Base-by-base conservation (phyloP, 345 rosid species). In the Clarkia xantiana region DNA sequence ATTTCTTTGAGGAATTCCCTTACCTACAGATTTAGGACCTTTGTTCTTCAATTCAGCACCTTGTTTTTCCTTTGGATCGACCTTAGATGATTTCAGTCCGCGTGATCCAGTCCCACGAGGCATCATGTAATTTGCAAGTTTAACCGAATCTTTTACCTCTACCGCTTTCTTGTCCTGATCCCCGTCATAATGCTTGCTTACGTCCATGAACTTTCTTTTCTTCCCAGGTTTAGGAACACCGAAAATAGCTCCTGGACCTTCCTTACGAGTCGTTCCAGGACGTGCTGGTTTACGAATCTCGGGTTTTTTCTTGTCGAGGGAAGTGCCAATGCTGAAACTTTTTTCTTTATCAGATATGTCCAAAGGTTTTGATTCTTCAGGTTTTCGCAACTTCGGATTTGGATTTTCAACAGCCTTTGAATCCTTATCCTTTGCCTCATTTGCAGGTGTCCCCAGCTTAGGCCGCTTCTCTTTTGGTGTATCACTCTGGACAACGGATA, bases 221-320 rank as follows among this genome's bases (percentile, higher is more conserved):
- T 88, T 93, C 57, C 99, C 97, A 56, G 97, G 99, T 67, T 82
- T 87, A 43, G 99, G 99, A 59, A 93, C 82, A 44, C 99, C 99
- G 60, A 82, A 77, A 53, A 78, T 52, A 55, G 74, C 82, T 68
- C 75, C 71, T 12, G 96, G 74, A 57, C 95, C 94, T 71, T 79
- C 90, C 79, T 71, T 87, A 62, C 81, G 36, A 29, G 36, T 93
- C 65, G 80, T 67, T 39, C 91, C 95, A 47, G 84, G 76, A 53
- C 96, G 72, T 17, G 60, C 64, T 72, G 64, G 76, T 67, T 85
- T 75, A 44, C 64, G 79, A 18, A 70, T 61, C 54, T 67, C 77
- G 18, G 74, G 71, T 60, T 71, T 79, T 54, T 52, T 70, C 57
- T 62, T 42, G 14, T 47, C 41, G 34, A 39, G 14, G 47, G n/a